Conservation (phyloP, 2,329 filamentous ascomycete genomes). For the Talaromyces sp. region DNA sequence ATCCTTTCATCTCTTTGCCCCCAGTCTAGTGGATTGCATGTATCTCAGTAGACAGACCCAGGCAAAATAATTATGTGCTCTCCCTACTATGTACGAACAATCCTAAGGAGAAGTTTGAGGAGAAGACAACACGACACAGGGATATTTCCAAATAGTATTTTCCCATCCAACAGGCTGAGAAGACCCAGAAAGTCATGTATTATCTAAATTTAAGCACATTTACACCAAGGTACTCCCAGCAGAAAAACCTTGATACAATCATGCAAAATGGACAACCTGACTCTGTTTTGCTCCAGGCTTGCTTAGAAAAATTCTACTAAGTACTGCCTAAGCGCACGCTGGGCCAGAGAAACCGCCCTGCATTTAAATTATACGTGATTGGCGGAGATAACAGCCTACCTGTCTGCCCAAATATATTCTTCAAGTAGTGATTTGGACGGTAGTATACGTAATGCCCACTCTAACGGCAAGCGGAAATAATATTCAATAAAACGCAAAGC, state of each 20-base stretch:
- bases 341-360: neutral
- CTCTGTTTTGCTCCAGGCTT: neutral
- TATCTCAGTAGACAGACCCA: neutral
- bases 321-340: neutral
- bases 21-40: too few species aligned
- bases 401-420: neutral
- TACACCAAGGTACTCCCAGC: neutral
- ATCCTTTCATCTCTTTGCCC: neutral
- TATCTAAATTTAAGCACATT: neutral
- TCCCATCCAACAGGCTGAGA: neutral
- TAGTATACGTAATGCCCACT: neutral
- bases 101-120: neutral
- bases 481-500: neutral
- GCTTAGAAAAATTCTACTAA: neutral
- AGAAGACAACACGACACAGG: neutral
- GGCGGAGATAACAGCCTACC: neutral
- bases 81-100: neutral
- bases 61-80: neutral
- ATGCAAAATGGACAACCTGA: neutral
- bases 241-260: neutral
- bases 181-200: neutral
- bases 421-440: neutral
- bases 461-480: neutral
- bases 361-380: neutral
- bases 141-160: neutral